Evolutionary conservation across 495 filamentous ascomycete species (phyloP).

Genomic region (Sordaria brevicollis): DNA sequence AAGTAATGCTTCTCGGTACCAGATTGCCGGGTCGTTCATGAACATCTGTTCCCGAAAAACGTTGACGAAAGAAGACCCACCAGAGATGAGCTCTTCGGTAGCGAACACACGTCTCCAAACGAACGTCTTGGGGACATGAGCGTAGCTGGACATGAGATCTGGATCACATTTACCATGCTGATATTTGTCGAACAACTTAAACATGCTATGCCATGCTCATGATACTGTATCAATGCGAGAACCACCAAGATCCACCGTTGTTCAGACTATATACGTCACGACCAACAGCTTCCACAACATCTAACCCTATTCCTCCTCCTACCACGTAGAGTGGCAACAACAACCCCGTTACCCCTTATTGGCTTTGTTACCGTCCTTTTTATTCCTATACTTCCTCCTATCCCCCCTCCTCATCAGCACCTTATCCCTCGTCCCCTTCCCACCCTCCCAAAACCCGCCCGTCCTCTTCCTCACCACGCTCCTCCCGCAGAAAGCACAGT

Average conservation of each 20-base stretch:
- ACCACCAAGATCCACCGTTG: not conserved
- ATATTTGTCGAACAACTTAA: not conserved
- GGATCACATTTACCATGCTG: too few relatives aligned
- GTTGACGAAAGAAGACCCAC: too few relatives aligned
- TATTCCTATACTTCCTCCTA: slow-evolving; percentile 54
- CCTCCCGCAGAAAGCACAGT: slow-evolving; percentile 68
- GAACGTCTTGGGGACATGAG: too few relatives aligned
- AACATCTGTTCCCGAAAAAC: not conserved
- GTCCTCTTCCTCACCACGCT: slow-evolving; percentile 54
- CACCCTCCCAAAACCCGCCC: slow-evolving; percentile 85
- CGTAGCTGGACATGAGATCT: too few relatives aligned
- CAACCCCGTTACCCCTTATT: slow-evolving; percentile 20
- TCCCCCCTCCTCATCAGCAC: slow-evolving; percentile 63
- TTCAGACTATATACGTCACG: not conserved
- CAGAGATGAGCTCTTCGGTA: too few relatives aligned
- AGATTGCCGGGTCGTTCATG: not conserved
- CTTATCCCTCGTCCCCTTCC: slow-evolving; percentile 71
- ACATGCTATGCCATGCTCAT: not conserved
- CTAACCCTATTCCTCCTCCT: not conserved
- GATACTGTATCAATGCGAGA: not conserved
- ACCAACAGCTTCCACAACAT: not conserved
- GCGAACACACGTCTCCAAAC: not conserved
- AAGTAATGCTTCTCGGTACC: not conserved
- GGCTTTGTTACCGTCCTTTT: not conserved
- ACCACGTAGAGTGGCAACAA: too few relatives aligned